phyloP scores from a whole-genome alignment of 305 asterid genomes.

The Ajuga reptans region DNA sequence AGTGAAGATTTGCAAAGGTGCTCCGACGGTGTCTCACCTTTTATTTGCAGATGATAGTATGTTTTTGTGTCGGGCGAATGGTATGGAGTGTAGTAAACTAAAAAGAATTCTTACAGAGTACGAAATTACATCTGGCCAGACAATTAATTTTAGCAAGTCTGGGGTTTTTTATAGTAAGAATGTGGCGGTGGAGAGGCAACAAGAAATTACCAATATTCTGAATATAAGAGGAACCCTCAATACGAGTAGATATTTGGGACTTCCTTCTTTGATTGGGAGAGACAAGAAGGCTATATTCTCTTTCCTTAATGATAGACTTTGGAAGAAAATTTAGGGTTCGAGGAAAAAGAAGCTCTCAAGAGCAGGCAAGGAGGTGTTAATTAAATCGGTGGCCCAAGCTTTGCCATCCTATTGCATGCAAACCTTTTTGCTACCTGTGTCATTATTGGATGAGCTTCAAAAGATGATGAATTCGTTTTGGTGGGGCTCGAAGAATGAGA shows the following conservation, averaged over 20 bases:
- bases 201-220: not conserved
- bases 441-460: not conserved
- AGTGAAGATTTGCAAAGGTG: not conserved
- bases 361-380: not conserved
- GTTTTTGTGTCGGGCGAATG: not conserved
- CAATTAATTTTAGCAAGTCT: too few species aligned
- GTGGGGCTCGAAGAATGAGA: not conserved
- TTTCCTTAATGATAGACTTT: not conserved
- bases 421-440: not conserved
- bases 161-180: too few species aligned
- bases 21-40: too few species aligned
- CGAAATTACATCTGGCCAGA: not conserved
- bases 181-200: not conserved
- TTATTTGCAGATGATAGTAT: not conserved
- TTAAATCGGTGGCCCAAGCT: not conserved
- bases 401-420: not conserved
- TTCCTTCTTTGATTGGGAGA: too few species aligned
- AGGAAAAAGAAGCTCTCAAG: not conserved
- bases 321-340: not conserved
- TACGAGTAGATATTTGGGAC: not conserved
- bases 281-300: not conserved
- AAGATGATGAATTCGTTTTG: not conserved
- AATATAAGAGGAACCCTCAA: too few species aligned
- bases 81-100: not conserved
- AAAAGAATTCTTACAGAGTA: not conserved